Evolutionary conservation across 108 stramenopile genomes (phyloP).

Genomic region (Skeletonema marinoi): DNA sequence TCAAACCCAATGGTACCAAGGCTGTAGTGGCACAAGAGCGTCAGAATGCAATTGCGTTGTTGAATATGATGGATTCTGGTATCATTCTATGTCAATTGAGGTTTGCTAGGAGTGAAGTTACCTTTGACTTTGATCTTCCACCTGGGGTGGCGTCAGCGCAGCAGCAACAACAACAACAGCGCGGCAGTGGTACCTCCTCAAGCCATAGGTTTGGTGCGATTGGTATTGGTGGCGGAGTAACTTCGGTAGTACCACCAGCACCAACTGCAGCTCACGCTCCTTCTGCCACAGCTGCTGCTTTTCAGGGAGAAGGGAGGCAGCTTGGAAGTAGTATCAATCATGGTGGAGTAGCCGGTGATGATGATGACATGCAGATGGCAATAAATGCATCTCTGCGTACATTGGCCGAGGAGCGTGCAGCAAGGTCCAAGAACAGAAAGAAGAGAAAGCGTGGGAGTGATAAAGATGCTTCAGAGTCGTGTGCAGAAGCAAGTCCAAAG

Average conservation of each 20-base stretch:
- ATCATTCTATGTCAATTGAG: background rate
- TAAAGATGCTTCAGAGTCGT: background rate
- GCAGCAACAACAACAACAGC: background rate
- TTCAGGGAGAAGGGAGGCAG: conserved; percentile 13
- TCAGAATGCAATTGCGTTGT: background rate
- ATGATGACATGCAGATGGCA: background rate
- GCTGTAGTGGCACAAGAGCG: background rate
- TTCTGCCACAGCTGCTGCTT: background rate
- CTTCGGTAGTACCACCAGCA: too few relatives aligned
- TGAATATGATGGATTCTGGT: background rate
- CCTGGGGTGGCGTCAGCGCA: background rate
- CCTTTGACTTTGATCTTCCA: background rate
- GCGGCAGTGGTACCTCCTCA: background rate
- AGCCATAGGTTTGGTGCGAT: background rate
- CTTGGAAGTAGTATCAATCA: conserved; percentile 3
- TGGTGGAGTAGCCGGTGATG: background rate
- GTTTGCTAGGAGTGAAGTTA: conserved; percentile 6
- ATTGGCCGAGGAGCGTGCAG: conserved; percentile 6
- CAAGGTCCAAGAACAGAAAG: background rate
- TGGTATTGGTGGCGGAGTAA: background rate
- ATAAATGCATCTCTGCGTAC: conserved; percentile 10
- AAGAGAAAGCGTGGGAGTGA: background rate
- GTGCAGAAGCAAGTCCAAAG: background rate
- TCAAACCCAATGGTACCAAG: background rate
- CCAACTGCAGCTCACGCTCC: background rate